Evolutionary conservation across 176 grass and related monocot species (phyloP).

Genomic region (Triticum turgidum): DNA sequence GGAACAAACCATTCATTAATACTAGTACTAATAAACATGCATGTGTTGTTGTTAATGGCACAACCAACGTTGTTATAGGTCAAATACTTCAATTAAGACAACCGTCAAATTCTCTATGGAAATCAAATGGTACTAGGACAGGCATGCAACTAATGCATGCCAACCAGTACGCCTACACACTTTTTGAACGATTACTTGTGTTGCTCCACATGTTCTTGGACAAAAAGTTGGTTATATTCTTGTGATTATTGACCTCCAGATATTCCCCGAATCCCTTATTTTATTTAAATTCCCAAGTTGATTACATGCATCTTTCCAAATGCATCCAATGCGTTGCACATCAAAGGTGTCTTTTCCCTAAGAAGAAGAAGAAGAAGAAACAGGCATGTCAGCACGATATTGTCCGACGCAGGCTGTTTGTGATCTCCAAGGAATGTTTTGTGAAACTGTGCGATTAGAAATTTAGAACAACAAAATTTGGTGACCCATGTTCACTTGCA

Average conservation of each 20-base stretch:
- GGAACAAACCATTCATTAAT: background rate
- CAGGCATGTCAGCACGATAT: no score
- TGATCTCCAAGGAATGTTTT: no score
- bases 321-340: background rate
- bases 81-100: background rate
- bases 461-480: no score
- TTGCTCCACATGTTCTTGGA: slow-evolving; percentile 10
- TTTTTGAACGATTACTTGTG: background rate
- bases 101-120: background rate
- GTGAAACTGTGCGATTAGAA: no score
- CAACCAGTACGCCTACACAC: slow-evolving; percentile 10
- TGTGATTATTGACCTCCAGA: background rate
- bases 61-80: background rate
- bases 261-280: slow-evolving; percentile 26
- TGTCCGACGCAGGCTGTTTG: no score
- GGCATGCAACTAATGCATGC: background rate
- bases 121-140: background rate
- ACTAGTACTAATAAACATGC: no score
- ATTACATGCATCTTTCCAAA: background rate
- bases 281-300: background rate
- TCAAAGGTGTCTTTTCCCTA: background rate
- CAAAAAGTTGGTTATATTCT: background rate
- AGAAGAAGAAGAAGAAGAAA: no score
- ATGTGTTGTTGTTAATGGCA: background rate
- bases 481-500: background rate